Conservation (phyloP, 306 rosid genomes). For the Pueraria montana region DNA sequence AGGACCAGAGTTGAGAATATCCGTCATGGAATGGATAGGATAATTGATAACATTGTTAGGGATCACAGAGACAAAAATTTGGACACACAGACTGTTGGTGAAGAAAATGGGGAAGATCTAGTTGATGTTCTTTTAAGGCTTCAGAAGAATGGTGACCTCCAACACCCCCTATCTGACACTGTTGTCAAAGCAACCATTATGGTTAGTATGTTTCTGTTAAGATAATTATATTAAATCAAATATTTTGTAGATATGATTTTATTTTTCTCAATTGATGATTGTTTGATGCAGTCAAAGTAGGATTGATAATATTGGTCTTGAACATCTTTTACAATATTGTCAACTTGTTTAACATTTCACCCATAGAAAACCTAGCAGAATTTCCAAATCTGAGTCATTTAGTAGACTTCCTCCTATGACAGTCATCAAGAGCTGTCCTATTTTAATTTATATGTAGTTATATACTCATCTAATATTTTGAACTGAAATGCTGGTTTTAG, state of each 20-base stretch:
- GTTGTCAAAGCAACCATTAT: slow-evolving; percentile 42
- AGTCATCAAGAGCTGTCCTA: too few species aligned
- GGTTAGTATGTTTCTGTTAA: slow-evolving; percentile 13
- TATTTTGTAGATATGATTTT: too few species aligned
- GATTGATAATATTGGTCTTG: too few species aligned
- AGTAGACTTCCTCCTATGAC: neutral
- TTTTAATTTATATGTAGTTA: neutral
- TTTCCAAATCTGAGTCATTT: neutral
- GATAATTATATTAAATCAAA: too few species aligned
- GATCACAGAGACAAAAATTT: slow-evolving; percentile 27
- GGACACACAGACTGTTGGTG: neutral
- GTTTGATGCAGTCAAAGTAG: too few species aligned
- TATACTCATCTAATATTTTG: neutral
- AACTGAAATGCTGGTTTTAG: neutral
- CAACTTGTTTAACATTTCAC: neutral
- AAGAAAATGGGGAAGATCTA: slow-evolving; percentile 28
- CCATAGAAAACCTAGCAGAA: neutral
- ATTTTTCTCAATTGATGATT: too few species aligned
- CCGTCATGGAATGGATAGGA: slow-evolving; percentile 33
- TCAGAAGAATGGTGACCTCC: slow-evolving; percentile 38
- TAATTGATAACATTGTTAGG: slow-evolving; percentile 32
- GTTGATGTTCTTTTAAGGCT: slow-evolving; percentile 53
- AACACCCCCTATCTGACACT: slow-evolving; percentile 40
- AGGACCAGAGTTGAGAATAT: slow-evolving; percentile 32
- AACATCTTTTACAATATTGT: neutral